Evolutionary conservation across 305 asterid genomes (phyloP), one percentile per base, ranked within the genome.

Genomic region (Ajuga reptans): DNA sequence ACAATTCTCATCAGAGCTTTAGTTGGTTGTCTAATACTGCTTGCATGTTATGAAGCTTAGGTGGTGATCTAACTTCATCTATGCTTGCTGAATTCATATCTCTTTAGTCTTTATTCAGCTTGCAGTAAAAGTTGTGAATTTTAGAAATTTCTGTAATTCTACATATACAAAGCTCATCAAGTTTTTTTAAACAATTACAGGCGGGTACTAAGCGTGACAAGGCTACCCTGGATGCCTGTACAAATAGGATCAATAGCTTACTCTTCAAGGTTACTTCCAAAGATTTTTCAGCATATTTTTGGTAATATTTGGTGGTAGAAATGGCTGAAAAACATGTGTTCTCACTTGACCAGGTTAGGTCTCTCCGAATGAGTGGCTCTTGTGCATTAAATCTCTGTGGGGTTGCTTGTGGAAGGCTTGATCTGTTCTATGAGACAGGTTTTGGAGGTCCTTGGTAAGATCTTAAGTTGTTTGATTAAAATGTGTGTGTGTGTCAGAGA

Each of bases 301-400:
- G 4, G 5, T 39, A n/a, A 34, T 54, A n/a, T 31, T 18, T 21
- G 8, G 43, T 18, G 18, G 14, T 29, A 49, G 53, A 29, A 49
- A 31, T 73, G 15, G 70, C 73, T 83, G 56, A 75, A 42, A 27
- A 17, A 16, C 31, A 21, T 57, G 50, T 17, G 27, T 73, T 72
- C 29, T 64, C 56, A 11, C 64, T 54, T 71, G 55, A 74, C 66
- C 83, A 91, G 96, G 97, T 91, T 63, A 81, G 95, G 75, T 92
- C 98, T 54, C 74, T 92, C 9, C 84, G 95, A 43, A 93, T 89
- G 96, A 82, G 88, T 76, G 97, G 99, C 66, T 93, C 99, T 41
- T 89, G 97, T 81, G 97, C 99, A 55, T 71, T 91, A 71, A 85
- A 91, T 77, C 96, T 93, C 31, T 91, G 97, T 49, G 96, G 97